Conservation (phyloP, 1,284 basidiomycete species). For the Ustilago loliicola region DNA sequence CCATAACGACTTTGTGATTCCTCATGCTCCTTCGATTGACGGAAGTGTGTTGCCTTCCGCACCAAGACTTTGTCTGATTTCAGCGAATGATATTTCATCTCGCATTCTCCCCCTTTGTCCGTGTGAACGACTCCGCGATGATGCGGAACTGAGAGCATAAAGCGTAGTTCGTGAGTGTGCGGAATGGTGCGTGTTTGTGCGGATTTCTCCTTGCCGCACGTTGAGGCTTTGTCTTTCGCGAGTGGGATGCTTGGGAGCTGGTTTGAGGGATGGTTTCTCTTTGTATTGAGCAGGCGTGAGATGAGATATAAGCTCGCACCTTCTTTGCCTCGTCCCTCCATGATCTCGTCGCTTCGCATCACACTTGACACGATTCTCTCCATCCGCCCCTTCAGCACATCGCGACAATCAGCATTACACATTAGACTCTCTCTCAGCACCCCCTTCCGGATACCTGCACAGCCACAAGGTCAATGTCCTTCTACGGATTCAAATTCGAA, state of each 20-base stretch:
- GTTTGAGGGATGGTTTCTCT: neutral
- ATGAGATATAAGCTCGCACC: neutral
- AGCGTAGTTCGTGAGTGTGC: neutral
- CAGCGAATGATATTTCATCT: no score
- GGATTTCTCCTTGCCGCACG: neutral
- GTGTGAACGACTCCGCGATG: neutral
- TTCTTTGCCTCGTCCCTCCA: neutral
- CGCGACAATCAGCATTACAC: no score
- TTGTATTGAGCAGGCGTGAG: neutral
- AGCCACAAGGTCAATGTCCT: neutral
- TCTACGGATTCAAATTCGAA: neutral
- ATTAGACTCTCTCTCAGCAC: neutral
- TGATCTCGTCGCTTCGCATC: neutral
- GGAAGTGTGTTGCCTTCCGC: no score
- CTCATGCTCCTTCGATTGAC: neutral
- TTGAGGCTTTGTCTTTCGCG: conserved; percentile 1
- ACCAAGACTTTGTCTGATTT: no score
- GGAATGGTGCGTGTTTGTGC: neutral
- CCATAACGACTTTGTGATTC: neutral
- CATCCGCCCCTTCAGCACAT: no score
- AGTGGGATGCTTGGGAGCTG: neutral
- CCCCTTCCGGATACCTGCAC: no score
- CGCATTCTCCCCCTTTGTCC: no score
- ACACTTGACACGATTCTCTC: neutral
- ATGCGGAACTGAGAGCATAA: neutral